Evolutionary conservation across 1,284 basidiomycete genomes (phyloP).

Genomic region (Taiwanofungus camphoratus): DNA sequence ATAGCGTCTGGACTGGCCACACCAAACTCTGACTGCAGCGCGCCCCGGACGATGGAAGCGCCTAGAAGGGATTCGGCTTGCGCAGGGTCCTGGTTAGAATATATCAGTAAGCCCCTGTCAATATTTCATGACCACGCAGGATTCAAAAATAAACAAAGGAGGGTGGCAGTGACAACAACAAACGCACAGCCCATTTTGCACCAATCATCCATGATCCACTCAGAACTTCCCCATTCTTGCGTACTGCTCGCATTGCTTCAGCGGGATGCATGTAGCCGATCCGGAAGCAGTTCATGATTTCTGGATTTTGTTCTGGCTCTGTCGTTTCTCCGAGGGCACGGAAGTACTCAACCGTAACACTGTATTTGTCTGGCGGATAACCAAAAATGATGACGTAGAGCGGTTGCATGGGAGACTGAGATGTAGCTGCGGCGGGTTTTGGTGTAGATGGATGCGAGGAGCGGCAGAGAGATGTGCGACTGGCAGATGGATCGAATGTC

Average conservation of each 20-base stretch:
- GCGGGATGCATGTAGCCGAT: slow-evolving; percentile 64
- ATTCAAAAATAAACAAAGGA: slow-evolving; percentile 2
- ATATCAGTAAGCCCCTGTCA: slow-evolving; percentile 13
- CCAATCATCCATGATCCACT: slow-evolving; percentile 77
- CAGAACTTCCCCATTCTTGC: slow-evolving; percentile 74
- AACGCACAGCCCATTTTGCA: slow-evolving; percentile 70
- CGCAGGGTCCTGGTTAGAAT: slow-evolving; percentile 44
- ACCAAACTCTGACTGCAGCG: slow-evolving; percentile 17
- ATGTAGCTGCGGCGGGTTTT: slow-evolving; percentile 22
- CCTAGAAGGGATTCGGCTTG: slow-evolving; percentile 51
- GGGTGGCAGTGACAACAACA: too few relatives aligned
- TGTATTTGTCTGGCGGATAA: slow-evolving; percentile 69
- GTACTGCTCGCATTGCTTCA: slow-evolving; percentile 67
- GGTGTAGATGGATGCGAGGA: slow-evolving; percentile 25
- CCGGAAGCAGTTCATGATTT: slow-evolving; percentile 65
- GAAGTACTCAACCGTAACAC: slow-evolving; percentile 64
- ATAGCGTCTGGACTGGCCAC: slow-evolving; percentile 22
- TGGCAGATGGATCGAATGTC: slow-evolving; percentile 27
- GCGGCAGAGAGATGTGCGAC: slow-evolving; percentile 20
- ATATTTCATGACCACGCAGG: background rate
- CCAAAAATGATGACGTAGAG: slow-evolving; percentile 69
- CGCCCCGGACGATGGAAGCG: slow-evolving; percentile 28
- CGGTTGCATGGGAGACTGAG: slow-evolving; percentile 27
- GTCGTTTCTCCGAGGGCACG: slow-evolving; percentile 60
- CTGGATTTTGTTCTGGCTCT: slow-evolving; percentile 54